Base-by-base conservation (phyloP, 2,329 filamentous ascomycete genomes). In the Domatiomyces globalis region DNA sequence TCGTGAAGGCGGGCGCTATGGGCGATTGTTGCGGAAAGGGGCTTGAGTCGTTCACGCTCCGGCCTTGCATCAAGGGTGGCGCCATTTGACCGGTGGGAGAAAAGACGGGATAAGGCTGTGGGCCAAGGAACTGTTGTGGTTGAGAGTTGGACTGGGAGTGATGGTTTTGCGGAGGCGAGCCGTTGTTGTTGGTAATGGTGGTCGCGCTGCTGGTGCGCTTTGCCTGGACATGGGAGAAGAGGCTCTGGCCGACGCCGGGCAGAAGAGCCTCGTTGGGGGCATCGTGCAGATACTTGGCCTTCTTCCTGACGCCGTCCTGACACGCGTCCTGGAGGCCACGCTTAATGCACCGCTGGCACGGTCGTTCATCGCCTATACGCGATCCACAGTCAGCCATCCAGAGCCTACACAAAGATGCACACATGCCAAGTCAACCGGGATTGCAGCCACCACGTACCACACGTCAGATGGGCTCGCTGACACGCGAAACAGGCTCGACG, bases 221-320 rank as follows among this genome's bases (percentile, higher is more conserved):
- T 69, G 61, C 71, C 69, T 63, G 72, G 66, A 61, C 69, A 69
- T 67, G 67, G 73, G 63, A 77, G 61, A 69, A 69, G 55, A 63
- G 78, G 62, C 84, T 86, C 27, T 82, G 80, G 4, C 83, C 82
- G 46, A 92, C 76, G 43, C 92, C 87, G n/a, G 89, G 87, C 64
- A 90, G 79, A 56, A 95, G 74, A 45, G 88, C 88, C 66, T 94
- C 88, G 49, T 87, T 81, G 36, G 90, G 89, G 22, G 90, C 88
- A 75, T 96, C 92, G 64, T 96, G 89, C 51, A 98, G 84, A 67
- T 98, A 98, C 68, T 98, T 98, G 49, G 92, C 92, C 76, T 96
- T 98, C 70, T 98, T 98, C 57, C 92, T 84, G 49, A 96, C 88
- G 50, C 92, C 92, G 65, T 98, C 92, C 67, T 95, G 88, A 64